Evolutionary conservation across 495 filamentous ascomycete species (phyloP).

Genomic region (Aspergillus incahuasiensis): DNA sequence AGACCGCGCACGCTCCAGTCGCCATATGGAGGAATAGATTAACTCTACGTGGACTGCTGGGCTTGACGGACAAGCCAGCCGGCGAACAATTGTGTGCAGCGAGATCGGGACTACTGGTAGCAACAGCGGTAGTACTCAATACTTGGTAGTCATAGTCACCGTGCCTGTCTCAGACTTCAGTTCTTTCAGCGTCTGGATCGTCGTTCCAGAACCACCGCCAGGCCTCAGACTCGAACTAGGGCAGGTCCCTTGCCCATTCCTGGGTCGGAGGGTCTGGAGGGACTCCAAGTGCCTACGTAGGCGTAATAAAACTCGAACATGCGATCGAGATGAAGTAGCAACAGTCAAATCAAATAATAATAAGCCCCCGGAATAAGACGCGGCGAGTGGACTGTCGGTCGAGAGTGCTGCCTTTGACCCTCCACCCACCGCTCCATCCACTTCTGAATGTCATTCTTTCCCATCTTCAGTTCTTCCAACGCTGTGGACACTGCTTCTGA

Average conservation of each 20-base stretch:
- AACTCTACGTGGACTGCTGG: not conserved
- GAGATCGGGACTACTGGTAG: too few species aligned
- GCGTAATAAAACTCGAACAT: not conserved
- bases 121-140: not conserved
- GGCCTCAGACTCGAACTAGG: not conserved
- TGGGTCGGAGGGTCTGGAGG: not conserved
- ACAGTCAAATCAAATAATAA: not conserved
- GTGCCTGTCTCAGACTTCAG: not conserved
- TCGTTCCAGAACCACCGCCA: constrained; percentile 4
- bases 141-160: not conserved
- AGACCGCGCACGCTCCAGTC: constrained; percentile 5
- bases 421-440: not conserved
- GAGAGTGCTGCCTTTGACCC: not conserved
- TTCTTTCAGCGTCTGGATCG: not conserved
- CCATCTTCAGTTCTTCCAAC: constrained; percentile 2
- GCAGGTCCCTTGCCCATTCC: not conserved
- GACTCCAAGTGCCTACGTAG: not conserved
- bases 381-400: not conserved
- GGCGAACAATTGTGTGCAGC: not conserved
- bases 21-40: constrained; percentile 6
- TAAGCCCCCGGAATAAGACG: not conserved
- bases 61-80: not conserved
- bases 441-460: not conserved
- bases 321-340: not conserved
- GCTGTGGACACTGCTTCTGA: not conserved